Evolutionary conservation across 148 eudicot genomes (phyloP), one percentile per base, ranked within the genome.

Genomic region (Pharnaceum exiguum): DNA sequence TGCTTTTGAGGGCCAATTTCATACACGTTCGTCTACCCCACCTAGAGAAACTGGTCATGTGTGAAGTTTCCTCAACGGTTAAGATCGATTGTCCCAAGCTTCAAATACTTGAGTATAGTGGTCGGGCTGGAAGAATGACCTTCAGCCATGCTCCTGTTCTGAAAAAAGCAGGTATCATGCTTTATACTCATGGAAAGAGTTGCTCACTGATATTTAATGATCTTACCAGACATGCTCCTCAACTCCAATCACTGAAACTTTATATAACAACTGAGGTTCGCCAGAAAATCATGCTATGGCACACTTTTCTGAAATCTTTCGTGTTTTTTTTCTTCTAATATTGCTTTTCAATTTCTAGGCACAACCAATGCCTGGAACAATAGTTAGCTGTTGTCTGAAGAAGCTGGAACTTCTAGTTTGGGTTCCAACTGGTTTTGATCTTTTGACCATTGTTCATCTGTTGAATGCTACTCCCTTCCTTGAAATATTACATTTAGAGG

Each of bases 51-150:
- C 33, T 57, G 24, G 9, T 22, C 21, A 6, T 57, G 18, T 0
- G 2, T 7, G 61, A 17, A n/a, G 3, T 0, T 27, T 1, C 27
- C 1, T 2, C 0, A 1, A 26, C 3, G 6, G 11, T 57, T n/a
- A 36, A 40, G 33, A 23, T 57, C 26, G 18, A 57, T 16, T 57
- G 61, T 40, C 61, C 61, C 3, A 40, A 23, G 25, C 61, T 57
- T 42, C 47, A 57, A 25, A 40, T 10, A 16, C 33, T 57, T 57
- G 33, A 57, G 5, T 40, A 17, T 40, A 2, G 0, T 0, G 37
- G 49, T 13, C 16, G 7, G 10, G 26, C 18, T 25, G 2, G 0
- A 1, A 13, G 11, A 25, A 37, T 57, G 10, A 40, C 16, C 25
- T 42, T 40, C 17, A 25, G 36, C 8, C 36, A 57, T 27, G 10